These are phyloP conservation scores for Candida awuae DNA, from an alignment of 805 yeast genomes.

Conservation along the genomic window DNA sequence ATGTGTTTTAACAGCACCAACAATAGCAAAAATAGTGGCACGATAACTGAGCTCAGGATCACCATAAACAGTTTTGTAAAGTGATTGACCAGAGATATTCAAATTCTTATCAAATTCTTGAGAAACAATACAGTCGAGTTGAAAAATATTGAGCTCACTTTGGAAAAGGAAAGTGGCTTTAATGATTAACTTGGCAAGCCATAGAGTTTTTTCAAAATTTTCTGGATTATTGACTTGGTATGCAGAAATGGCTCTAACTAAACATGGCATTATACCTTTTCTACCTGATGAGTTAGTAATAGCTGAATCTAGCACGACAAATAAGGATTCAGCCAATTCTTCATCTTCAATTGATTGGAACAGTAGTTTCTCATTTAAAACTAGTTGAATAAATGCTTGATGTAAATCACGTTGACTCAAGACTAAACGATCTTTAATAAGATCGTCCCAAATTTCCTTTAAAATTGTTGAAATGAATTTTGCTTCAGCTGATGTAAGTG, in stretches of 20 bases:
- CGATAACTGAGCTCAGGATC: conserved; percentile 47
- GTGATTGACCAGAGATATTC: conserved; percentile 26
- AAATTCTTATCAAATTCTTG: conserved; percentile 40
- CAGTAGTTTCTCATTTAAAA: conserved; percentile 38
- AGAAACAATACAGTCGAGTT: conserved; percentile 51
- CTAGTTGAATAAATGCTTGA: conserved; percentile 40
- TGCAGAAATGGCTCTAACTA: conserved; percentile 39
- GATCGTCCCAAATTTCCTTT: conserved; percentile 46
- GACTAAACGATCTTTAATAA: conserved; percentile 52
- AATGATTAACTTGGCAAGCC: conserved; percentile 47
- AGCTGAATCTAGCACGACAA: conserved; percentile 35
- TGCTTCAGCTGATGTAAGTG: conserved; percentile 13
- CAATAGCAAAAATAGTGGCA: conserved; percentile 40
- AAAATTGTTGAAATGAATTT: conserved; percentile 28
- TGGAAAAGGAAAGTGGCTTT: conserved; percentile 43
- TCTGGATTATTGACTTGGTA: conserved; percentile 32
- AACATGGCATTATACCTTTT: conserved; percentile 57
- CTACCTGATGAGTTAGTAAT: conserved; percentile 48
- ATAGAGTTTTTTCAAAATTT: conserved; percentile 34
- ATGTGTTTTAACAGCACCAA: conserved; percentile 29
- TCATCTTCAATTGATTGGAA: conserved; percentile 28
- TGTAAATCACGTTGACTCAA: conserved; percentile 63
- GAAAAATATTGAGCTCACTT: conserved; percentile 47
- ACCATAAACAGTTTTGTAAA: conserved; percentile 49
- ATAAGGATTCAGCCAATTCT: conserved; percentile 24